Conservation (phyloP, 1,284 basidiomycete genomes). For the Sporisorium iseilematis-ciliati region DNA sequence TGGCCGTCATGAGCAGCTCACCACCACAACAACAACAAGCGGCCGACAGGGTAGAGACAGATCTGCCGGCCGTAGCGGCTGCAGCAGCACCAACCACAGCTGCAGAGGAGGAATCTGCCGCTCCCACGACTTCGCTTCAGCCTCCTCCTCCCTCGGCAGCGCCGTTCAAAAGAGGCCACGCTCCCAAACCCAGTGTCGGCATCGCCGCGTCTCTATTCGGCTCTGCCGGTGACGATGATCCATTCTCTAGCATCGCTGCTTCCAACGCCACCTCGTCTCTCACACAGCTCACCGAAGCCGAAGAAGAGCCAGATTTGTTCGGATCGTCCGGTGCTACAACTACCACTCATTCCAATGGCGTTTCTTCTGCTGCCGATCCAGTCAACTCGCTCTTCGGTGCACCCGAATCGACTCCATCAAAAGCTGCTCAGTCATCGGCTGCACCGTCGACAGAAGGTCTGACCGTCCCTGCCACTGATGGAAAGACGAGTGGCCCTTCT, state of each 20-base stretch:
- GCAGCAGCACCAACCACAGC: background rate
- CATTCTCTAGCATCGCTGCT: constrained; percentile 49
- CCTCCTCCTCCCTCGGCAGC: constrained; percentile 6
- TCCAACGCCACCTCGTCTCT: constrained; percentile 25
- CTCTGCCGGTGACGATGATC: constrained; percentile 56
- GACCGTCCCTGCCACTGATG: constrained; percentile 19
- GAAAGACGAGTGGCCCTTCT: constrained; percentile 12
- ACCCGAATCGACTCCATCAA: constrained; percentile 9
- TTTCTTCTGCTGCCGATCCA: constrained; percentile 13
- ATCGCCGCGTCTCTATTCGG: constrained; percentile 63
- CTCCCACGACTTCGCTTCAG: constrained; percentile 7
- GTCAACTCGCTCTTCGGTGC: constrained; percentile 24
- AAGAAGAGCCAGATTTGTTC: constrained; percentile 42
- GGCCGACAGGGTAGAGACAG: constrained; percentile 8
- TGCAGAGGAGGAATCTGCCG: constrained; percentile 2
- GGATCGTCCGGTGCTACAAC: constrained; percentile 12
- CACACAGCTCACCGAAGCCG: constrained; percentile 21
- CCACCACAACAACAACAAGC: constrained; percentile 14
- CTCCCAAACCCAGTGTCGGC: constrained; percentile 55
- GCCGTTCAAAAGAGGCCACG: constrained; percentile 40
- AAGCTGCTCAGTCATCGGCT: background rate
- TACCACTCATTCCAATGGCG: background rate
- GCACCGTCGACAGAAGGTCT: constrained; percentile 6
- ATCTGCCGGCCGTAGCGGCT: constrained; percentile 4
- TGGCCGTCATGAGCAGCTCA: constrained; percentile 29